These are phyloP conservation scores for Hibiscus mutabilis DNA, from an alignment of 345 rosid species.

Conservation along the genomic window DNA sequence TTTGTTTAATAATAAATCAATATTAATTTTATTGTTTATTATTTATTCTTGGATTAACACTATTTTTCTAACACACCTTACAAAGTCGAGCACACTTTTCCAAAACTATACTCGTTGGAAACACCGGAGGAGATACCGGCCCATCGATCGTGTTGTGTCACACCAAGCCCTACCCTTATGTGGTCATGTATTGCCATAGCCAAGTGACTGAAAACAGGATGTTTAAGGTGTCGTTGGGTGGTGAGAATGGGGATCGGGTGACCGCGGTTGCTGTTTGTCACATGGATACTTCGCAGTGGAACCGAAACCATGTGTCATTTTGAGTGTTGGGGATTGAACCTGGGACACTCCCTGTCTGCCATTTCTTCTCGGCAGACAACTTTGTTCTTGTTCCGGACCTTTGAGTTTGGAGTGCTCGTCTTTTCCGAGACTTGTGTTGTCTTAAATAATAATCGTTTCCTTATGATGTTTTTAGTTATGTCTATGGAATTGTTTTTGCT, in stretches of 20 bases:
- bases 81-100: constrained; percentile 2
- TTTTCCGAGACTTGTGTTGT: not conserved
- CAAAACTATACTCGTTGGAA: constrained; percentile 31
- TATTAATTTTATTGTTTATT: too few relatives aligned
- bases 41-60: too few relatives aligned
- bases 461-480: too few relatives aligned
- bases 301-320: constrained; percentile 27
- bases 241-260: constrained; percentile 35
- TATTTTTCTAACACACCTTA: too few relatives aligned
- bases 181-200: constrained; percentile 38
- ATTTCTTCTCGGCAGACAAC: constrained; percentile 36
- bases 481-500: too few relatives aligned
- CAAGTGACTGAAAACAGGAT: constrained; percentile 23
- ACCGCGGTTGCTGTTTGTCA: constrained; percentile 41
- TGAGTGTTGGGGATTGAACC: constrained; percentile 27
- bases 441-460: not conserved
- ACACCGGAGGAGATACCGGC: constrained; percentile 23
- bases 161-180: constrained; percentile 31
- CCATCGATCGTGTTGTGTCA: constrained; percentile 37
- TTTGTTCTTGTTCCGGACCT: constrained; percentile 29
- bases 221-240: constrained; percentile 24
- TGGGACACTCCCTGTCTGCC: constrained; percentile 32
- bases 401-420: not conserved
- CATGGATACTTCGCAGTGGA: constrained; percentile 46
- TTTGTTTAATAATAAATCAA: too few relatives aligned